A percentile compares a stretch with the other conserved stretches of the same genome.
Conservation (phyloP, 2,329 filamentous ascomycete genomes). For the Lecanicillium sp. region DNA sequence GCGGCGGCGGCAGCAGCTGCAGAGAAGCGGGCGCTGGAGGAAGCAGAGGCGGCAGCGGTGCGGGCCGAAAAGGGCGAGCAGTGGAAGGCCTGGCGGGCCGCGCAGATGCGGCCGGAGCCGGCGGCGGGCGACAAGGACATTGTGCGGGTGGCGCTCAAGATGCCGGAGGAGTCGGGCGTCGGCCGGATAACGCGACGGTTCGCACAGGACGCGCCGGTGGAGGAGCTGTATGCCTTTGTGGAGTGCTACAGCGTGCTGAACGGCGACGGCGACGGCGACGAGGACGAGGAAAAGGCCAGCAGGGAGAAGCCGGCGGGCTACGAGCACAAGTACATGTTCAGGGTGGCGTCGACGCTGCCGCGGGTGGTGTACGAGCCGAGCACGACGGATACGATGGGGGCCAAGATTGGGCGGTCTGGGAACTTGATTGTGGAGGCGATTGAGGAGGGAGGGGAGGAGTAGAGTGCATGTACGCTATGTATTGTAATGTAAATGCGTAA, state of each 20-base stretch:
- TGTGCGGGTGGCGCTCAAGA: constrained; percentile 64
- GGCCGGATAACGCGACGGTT: constrained; percentile 77
- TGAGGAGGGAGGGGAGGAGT: constrained; percentile 29
- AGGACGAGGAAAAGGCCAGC: constrained; percentile 26
- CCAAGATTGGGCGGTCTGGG: constrained; percentile 73
- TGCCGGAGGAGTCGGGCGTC: constrained; percentile 54
- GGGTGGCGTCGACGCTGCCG: constrained; percentile 79
- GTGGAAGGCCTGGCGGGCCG: constrained; percentile 77
- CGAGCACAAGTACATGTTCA: constrained; percentile 77
- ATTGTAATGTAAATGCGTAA: constrained; percentile 14
- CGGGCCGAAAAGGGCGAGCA: constrained; percentile 45
- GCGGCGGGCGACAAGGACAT: constrained; percentile 54
- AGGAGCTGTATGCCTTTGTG: constrained; percentile 93
- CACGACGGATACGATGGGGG: constrained; percentile 57
- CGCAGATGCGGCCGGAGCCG: constrained; percentile 64
- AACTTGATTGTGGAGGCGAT: constrained; percentile 80
- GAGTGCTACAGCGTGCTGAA: constrained; percentile 73
- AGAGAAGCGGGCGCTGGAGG: constrained; percentile 53
- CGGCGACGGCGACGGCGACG: constrained; percentile 23
- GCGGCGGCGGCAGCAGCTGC: constrained; percentile 65
- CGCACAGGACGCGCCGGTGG: constrained; percentile 59
- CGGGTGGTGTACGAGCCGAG: constrained; percentile 71
- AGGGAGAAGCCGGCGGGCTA: constrained; percentile 58
- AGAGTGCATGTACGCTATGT: constrained; percentile 21
- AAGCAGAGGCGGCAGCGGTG: constrained; percentile 54